phyloP scores from a whole-genome alignment of 768 basidiomycete species.

The Guyanaporus albipodus region DNA sequence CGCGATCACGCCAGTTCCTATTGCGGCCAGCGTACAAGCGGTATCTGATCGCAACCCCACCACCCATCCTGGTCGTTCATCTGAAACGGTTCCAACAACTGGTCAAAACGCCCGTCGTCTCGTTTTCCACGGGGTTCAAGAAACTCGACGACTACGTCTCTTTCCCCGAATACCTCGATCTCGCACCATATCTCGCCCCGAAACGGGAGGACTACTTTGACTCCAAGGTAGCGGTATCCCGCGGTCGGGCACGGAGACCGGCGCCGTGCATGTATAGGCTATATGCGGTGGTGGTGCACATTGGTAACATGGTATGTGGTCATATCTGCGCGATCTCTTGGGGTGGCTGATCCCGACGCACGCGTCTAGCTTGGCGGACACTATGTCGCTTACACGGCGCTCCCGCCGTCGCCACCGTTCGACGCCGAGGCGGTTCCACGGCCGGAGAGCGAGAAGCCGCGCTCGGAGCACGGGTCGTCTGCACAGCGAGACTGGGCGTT shows the following conservation, averaged over 20 bases:
- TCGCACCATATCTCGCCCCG: slow-evolving; percentile 85
- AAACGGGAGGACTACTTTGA: slow-evolving; percentile 66
- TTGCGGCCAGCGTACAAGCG: slow-evolving; percentile 89
- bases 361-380: slow-evolving; percentile 83
- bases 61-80: slow-evolving; percentile 87
- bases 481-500: slow-evolving; percentile 74
- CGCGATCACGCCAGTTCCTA: slow-evolving; percentile 56
- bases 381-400: slow-evolving; percentile 81
- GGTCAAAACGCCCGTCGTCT: slow-evolving; percentile 55
- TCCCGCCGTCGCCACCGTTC: slow-evolving; percentile 41
- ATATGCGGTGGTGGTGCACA: slow-evolving; percentile 83
- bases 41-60: slow-evolving; percentile 82
- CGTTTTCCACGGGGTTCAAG: slow-evolving; percentile 71
- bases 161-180: slow-evolving; percentile 84
- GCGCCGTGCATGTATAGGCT: slow-evolving; percentile 60
- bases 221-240: slow-evolving; percentile 26
- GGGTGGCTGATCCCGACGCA: neutral
- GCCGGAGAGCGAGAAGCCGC: slow-evolving; percentile 9
- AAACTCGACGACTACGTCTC: slow-evolving; percentile 90
- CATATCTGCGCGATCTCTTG: neutral
- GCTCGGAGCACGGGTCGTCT: slow-evolving; percentile 2
- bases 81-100: slow-evolving; percentile 93
- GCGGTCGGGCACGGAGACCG: slow-evolving; percentile 25
- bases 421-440: slow-evolving; percentile 5
- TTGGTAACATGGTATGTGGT: slow-evolving; percentile 70